Evolutionary conservation across 2,329 filamentous ascomycete species (phyloP), one percentile per base, ranked within the genome.

Genomic region (Epichloe hybrida): DNA sequence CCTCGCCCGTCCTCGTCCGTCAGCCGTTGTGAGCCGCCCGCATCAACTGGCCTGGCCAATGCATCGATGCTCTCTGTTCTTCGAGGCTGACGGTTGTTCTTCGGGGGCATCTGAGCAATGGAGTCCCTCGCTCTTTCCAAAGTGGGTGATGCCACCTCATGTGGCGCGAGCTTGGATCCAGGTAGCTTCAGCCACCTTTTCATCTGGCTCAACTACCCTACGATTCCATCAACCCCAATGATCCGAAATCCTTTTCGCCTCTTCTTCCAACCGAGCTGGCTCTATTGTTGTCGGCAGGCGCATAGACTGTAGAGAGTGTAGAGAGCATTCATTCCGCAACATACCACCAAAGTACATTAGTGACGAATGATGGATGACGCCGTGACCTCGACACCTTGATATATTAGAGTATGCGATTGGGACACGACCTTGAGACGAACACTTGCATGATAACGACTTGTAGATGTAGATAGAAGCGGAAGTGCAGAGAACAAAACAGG

Each of bases 151-250:
- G 20, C 20, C 20, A 55, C 55, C 54, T 56, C 54, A 51, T 58
- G 57, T 59, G 57, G 57, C 57, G 56, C 52, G 54, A 58, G 57
- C 55, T 57, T 42, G 13, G 4, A 31, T 5, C 21, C 21, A 23
- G n/a, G 36, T 43, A 57, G 57, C 55, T 58, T 52, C 53, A 59
- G 57, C 57, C 57, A 59, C 57, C 3, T 38, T 34, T 44, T 46
- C 2, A 11, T 15, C 11, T 21, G 21, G 41, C 23, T 43, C 1
- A 23, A 23, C 21, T 20, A 42, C 40, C 21, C 20, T 34, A 31
- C 6, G 8, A 44, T n/a, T 27, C 15, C 3, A 11, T 31, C 9
- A 31, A 31, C 31, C 31, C 31, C 31, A 31, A 31, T 31, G 31
- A 11, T 31, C 9, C 8, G 3, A 31, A 11, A 1, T 37, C 13